phyloP scores from a whole-genome alignment of 495 filamentous ascomycete genomes.

The Penicillium subrubescens region DNA sequence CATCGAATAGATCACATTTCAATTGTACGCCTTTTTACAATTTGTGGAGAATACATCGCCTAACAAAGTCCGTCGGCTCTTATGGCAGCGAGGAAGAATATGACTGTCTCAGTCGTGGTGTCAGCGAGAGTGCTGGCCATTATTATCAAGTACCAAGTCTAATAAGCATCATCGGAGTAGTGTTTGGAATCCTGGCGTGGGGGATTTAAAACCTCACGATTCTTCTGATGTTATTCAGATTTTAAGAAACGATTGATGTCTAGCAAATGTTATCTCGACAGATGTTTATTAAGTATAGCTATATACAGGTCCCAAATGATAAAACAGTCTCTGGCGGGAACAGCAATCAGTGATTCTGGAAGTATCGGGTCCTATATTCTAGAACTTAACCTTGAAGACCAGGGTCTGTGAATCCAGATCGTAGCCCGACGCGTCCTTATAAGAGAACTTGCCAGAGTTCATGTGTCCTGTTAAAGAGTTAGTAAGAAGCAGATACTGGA shows the following conservation, averaged over 20 bases:
- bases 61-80: background rate
- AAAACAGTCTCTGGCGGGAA: background rate
- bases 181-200: background rate
- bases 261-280: background rate
- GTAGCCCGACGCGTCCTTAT: constrained; percentile 63
- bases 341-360: background rate
- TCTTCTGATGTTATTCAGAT: background rate
- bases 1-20: background rate
- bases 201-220: background rate
- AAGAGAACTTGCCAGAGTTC: constrained; percentile 62
- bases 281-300: background rate
- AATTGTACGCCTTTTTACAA: constrained; percentile 1
- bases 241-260: background rate
- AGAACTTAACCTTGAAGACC: constrained; percentile 68
- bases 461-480: constrained; percentile 49
- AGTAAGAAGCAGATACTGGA: constrained; percentile 3
- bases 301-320: background rate
- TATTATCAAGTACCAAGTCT: background rate
- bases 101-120: background rate
- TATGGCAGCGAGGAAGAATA: background rate
- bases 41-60: background rate
- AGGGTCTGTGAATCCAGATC: constrained; percentile 70
- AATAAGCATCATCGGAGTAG: background rate
- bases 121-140: background rate
- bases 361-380: background rate